These are phyloP conservation scores for Borealophlyctis nickersoniae DNA, from an alignment of 192 early-diverging fungal genomes.

Conservation along the genomic window DNA sequence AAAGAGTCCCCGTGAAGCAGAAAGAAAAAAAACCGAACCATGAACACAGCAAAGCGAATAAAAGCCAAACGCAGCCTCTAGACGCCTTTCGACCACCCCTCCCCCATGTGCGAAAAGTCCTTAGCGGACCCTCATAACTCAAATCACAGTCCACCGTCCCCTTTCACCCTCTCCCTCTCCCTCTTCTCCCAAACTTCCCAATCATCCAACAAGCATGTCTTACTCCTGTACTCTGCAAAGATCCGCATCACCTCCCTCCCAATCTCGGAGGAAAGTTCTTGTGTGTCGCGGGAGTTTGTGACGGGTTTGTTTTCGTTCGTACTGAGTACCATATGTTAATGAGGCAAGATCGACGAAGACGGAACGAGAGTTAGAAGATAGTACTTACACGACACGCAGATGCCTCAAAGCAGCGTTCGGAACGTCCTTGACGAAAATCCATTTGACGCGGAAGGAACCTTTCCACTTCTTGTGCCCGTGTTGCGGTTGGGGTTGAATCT, in stretches of 20 bases:
- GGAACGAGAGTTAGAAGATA: not conserved
- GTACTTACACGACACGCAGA: constrained; percentile 35
- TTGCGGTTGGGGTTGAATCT: not conserved
- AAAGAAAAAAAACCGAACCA: no score
- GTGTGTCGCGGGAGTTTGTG: constrained; percentile 60
- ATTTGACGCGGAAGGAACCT: constrained; percentile 48
- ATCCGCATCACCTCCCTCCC: constrained; percentile 51
- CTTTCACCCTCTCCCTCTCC: not conserved
- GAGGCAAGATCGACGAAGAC: not conserved
- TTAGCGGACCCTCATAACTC: no score
- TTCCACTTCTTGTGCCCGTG: constrained; percentile 42
- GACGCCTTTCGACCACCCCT: no score
- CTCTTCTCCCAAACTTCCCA: not conserved
- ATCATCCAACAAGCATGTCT: not conserved
- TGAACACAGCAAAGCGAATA: no score
- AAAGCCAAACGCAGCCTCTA: no score
- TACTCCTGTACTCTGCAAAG: constrained; percentile 19
- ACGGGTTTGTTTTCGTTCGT: constrained; percentile 57
- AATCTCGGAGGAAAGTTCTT: constrained; percentile 43
- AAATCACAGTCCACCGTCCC: no score
- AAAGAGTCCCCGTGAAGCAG: no score
- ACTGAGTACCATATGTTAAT: constrained; percentile 21
- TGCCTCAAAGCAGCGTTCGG: constrained; percentile 47
- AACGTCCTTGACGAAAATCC: constrained; percentile 59
- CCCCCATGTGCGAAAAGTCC: no score